Conservation (phyloP, 371 early-diverging fungal species). For the Saksenaea vasiformis region DNA sequence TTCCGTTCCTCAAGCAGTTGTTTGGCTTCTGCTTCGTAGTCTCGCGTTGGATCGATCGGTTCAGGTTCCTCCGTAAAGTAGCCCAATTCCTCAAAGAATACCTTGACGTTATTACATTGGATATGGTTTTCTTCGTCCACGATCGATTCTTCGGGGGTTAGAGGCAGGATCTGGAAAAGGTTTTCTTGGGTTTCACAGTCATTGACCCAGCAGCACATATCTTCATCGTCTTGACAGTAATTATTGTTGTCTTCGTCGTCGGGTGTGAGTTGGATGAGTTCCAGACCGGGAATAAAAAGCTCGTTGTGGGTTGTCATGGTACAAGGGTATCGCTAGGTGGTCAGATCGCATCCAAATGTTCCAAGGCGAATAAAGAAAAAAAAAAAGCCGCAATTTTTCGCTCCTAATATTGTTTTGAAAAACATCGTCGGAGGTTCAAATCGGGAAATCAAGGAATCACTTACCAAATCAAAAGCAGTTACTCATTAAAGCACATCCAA, state of each 20-base stretch:
- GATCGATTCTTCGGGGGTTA: conserved; percentile 42
- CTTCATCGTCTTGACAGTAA: conserved; percentile 11
- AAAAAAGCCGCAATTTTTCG: conserved; percentile 5
- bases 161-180: conserved; percentile 35
- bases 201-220: conserved; percentile 30
- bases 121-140: conserved; percentile 44
- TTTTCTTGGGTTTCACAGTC: conserved; percentile 48
- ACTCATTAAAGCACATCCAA: not conserved
- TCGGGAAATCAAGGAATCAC: conserved; percentile 2
- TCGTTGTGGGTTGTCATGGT: conserved; percentile 5
- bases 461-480: not conserved
- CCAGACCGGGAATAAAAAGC: conserved; percentile 17
- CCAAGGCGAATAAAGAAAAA: conserved; percentile 5
- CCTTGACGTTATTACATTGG: conserved; percentile 19
- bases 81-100: conserved; percentile 41
- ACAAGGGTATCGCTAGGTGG: not conserved
- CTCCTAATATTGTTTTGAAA: not conserved
- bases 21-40: conserved; percentile 34
- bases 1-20: conserved; percentile 17
- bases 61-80: conserved; percentile 41
- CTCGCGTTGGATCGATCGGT: conserved; percentile 39
- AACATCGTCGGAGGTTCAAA: not conserved
- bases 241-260: conserved; percentile 19
- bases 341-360: conserved; percentile 3
- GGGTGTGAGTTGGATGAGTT: conserved; percentile 20